Evolutionary conservation across 2,329 filamentous ascomycete genomes (phyloP), one percentile per base, ranked within the genome.

Genomic region (Lasiodiplodia citricola): DNA sequence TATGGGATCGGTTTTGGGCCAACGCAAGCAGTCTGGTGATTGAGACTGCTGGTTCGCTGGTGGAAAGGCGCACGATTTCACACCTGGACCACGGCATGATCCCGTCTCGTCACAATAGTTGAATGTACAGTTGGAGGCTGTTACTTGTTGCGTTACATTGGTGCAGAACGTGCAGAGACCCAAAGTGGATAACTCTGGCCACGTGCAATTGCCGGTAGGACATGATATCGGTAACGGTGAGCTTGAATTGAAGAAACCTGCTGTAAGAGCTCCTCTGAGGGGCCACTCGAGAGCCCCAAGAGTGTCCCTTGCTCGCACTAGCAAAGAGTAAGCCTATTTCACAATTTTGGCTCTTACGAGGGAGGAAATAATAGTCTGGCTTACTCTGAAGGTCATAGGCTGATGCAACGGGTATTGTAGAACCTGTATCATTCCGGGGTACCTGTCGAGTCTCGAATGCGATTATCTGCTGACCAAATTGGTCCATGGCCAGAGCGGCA

Each of bases 131-230:
- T 21, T 28, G 23, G 51, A n/a, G 11, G n/a, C 11, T 1, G 7
- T 13, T 2, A 18, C 31, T 8, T 16, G 0, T 6, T 14, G 14
- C 4, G 62, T 65, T 11, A 70, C 66, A n/a, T 72, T 65, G 37
- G 60, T 13, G 28, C 71, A 72, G 5, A 25, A 50, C 37, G 66
- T 70, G 23, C 71, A 72, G 14, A 70, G 58, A 2, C 47, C 70
- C 4, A 71, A 16, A 16, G 71, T 68, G 41, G 56, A 70, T 25
- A 58, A 38, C 7, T 25, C 38, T 18, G 67, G 38, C 51, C 71
- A 72, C 5, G 70, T 72, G 18, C 71, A 71, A 38, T 71, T 72
- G 7, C 70, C 70, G 8, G 68, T 68, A 2, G 54, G 38, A 47
- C 70, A 72, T 2, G 51, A 0, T 28, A 54, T 54, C 23, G 51